These are phyloP conservation scores for Globisporangium apiculatum DNA, from an alignment of 352 stramenopile species.

Conservation along the genomic window DNA sequence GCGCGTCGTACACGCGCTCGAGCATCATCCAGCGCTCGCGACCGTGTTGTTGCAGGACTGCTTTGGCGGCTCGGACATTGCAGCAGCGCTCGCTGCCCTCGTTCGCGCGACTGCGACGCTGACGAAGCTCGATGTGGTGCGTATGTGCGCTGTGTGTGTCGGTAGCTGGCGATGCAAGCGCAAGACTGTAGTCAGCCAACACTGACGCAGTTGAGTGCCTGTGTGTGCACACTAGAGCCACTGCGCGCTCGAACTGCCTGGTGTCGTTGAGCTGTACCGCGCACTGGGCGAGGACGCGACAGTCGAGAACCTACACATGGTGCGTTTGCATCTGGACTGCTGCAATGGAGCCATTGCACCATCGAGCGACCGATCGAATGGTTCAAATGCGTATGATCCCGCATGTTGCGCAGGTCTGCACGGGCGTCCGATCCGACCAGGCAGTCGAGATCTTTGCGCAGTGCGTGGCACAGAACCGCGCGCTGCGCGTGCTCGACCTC, in stretches of 20 bases:
- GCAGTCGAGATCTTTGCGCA: slow-evolving; percentile 42
- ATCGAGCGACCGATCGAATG: too few species aligned
- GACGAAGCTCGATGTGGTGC: slow-evolving; percentile 47
- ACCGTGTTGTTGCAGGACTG: slow-evolving; percentile 52
- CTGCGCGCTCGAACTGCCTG: slow-evolving; percentile 49
- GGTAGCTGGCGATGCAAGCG: too few species aligned
- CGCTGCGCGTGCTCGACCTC: slow-evolving; percentile 46
- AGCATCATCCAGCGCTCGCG: slow-evolving; percentile 26
- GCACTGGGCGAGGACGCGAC: slow-evolving; percentile 40
- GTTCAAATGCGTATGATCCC: too few species aligned
- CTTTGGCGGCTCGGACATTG: slow-evolving; percentile 28
- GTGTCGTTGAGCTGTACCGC: slow-evolving; percentile 50
- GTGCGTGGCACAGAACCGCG: slow-evolving; percentile 30
- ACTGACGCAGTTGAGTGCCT: too few species aligned
- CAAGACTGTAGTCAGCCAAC: too few species aligned
- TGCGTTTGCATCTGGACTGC: slow-evolving; percentile 14
- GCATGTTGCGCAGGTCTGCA: slow-evolving; percentile 30
- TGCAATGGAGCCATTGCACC: too few species aligned
- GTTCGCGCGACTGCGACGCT: slow-evolving; percentile 24
- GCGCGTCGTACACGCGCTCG: slow-evolving; percentile 28
- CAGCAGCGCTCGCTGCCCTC: slow-evolving; percentile 23
- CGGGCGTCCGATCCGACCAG: slow-evolving; percentile 55
- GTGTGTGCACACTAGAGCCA: slow-evolving; percentile 36
- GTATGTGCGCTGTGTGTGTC: not conserved
- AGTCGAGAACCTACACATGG: slow-evolving; percentile 49